A percentile compares a stretch with the other conserved stretches of the same genome.
Conservation (phyloP, 768 basidiomycete genomes). For the Tylopilus felleus region DNA sequence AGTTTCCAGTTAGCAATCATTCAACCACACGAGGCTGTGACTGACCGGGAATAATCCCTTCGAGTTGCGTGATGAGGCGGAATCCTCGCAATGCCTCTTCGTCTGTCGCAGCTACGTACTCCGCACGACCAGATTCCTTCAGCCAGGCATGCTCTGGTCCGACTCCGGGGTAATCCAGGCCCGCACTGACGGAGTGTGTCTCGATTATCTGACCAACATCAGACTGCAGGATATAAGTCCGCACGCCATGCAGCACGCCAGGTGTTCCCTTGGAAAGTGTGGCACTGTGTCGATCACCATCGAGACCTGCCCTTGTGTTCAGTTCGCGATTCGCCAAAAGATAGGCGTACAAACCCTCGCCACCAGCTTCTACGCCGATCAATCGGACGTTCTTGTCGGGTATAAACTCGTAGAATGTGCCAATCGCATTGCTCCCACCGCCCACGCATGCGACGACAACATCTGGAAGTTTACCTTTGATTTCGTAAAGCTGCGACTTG, state of each 20-base stretch:
- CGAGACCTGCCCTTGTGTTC: slow-evolving; percentile 47
- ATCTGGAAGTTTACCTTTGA: slow-evolving; percentile 84
- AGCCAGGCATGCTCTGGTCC: slow-evolving; percentile 98
- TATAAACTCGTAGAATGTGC: slow-evolving; percentile 97
- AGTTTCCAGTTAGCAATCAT: slow-evolving; percentile 4
- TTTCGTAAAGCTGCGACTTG: slow-evolving; percentile 74
- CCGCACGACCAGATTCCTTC: slow-evolving; percentile 90
- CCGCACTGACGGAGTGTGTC: slow-evolving; percentile 96
- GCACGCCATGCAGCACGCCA: slow-evolving; percentile 93
- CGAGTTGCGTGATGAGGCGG: slow-evolving; percentile 83
- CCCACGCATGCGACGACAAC: slow-evolving; percentile 96
- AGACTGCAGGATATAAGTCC: slow-evolving; percentile 93
- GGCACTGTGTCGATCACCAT: slow-evolving; percentile 87
- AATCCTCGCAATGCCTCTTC: slow-evolving; percentile 93
- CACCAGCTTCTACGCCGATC: slow-evolving; percentile 95
- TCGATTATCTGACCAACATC: slow-evolving; percentile 90
- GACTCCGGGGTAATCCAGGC: slow-evolving; percentile 94
- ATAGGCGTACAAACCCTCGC: slow-evolving; percentile 65
- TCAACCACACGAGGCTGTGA: slow-evolving; percentile 1
- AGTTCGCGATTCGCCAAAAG: slow-evolving; percentile 1
- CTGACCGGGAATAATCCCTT: slow-evolving; percentile 95
- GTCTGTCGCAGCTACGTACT: slow-evolving; percentile 91
- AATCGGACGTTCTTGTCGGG: slow-evolving; percentile 79
- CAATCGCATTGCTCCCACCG: slow-evolving; percentile 96
- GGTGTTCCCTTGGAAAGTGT: slow-evolving; percentile 89